These are phyloP conservation scores for Trichosanthes truncata DNA, from an alignment of 306 rosid species.

Conservation along the genomic window DNA sequence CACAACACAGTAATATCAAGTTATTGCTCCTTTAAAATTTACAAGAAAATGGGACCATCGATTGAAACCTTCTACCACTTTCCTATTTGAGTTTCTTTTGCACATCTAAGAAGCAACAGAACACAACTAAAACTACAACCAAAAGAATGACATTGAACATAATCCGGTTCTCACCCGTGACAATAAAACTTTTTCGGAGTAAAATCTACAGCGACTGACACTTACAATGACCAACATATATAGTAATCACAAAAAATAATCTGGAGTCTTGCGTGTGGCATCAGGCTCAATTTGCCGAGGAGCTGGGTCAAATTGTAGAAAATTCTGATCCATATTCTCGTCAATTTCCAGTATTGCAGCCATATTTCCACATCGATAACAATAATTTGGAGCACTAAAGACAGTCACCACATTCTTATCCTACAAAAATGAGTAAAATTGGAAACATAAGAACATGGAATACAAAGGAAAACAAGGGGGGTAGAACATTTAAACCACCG, in stretches of 20 bases:
- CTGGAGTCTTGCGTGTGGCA: conserved; percentile 96
- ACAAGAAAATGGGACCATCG: conserved; percentile 50
- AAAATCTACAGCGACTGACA: conserved; percentile 56
- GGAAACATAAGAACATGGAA: conserved; percentile 5
- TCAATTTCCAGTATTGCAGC: conserved; percentile 98
- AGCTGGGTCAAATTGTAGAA: conserved; percentile 98
- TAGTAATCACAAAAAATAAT: conserved; percentile 83
- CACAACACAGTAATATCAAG: conserved; percentile 14
- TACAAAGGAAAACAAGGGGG: neutral
- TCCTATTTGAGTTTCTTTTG: conserved; percentile 36
- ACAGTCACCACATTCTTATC: conserved; percentile 97
- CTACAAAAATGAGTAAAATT: conserved; percentile 24
- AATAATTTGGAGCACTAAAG: conserved; percentile 96
- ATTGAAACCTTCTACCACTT: neutral
- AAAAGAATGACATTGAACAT: conserved; percentile 71
- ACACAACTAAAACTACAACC: conserved; percentile 52
- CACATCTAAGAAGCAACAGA: conserved; percentile 52
- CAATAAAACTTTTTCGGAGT: conserved; percentile 32
- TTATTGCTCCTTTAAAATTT: conserved; percentile 65
- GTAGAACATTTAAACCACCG: neutral
- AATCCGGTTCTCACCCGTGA: conserved; percentile 40
- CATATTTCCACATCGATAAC: conserved; percentile 97
- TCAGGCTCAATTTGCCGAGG: conserved; percentile 97
- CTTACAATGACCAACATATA: conserved; percentile 49
- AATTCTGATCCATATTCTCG: conserved; percentile 96